Percentiles rank a stretch among this genome's conserved stretches.
These are phyloP conservation scores for Vachellia pachyceras DNA, from an alignment of 306 rosid genomes.

Conservation along the genomic window DNA sequence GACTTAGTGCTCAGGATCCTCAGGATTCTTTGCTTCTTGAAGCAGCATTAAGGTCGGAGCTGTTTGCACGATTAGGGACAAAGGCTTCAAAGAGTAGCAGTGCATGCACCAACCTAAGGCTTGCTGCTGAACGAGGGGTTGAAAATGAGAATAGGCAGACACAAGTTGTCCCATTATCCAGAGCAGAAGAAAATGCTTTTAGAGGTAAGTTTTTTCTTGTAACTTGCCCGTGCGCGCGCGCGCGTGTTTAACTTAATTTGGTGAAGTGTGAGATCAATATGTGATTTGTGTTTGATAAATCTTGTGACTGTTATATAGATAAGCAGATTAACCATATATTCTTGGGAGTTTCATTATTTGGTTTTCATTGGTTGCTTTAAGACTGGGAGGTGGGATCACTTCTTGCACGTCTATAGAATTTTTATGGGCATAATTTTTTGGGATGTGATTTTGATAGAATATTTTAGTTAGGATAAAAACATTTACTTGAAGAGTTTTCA, in stretches of 20 bases:
- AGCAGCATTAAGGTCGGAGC: constrained; percentile 79
- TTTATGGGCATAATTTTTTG: neutral
- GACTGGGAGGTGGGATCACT: neutral
- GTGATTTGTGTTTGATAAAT: neutral
- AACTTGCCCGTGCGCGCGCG: constrained; percentile 28
- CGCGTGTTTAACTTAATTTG: neutral
- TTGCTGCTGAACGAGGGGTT: constrained; percentile 54
- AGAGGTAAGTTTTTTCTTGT: constrained; percentile 50
- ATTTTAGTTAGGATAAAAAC: neutral
- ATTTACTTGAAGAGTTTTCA: neutral
- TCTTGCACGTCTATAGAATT: neutral
- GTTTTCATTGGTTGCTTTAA: neutral
- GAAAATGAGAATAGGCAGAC: constrained; percentile 56
- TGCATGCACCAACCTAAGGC: constrained; percentile 48
- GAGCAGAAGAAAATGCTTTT: constrained; percentile 44
- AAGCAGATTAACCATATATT: neutral
- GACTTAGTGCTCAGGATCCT: constrained; percentile 40
- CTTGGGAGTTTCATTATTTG: neutral
- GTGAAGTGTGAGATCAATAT: neutral
- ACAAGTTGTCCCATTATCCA: constrained; percentile 37
- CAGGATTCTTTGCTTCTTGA: constrained; percentile 84
- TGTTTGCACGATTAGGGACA: constrained; percentile 71
- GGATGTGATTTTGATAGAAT: neutral
- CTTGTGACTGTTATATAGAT: neutral
- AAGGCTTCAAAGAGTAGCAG: constrained; percentile 48